A percentile compares a stretch with the other conserved stretches of the same genome.
phyloP scores from a whole-genome alignment of 1,284 basidiomycete species.

The Inonotus hispidus region DNA sequence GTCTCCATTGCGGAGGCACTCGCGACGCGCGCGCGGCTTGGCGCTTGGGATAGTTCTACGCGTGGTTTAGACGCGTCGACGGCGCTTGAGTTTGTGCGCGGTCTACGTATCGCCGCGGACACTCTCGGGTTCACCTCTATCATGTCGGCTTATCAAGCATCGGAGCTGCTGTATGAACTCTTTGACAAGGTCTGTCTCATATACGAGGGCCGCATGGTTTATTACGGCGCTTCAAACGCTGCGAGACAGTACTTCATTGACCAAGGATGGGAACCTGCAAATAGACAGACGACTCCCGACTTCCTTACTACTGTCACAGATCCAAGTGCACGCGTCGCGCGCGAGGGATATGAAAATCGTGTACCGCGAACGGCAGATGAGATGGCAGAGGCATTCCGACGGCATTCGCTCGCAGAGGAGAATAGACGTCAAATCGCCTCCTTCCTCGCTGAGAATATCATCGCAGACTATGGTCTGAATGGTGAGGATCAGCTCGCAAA shows the following conservation, averaged over 20 bases:
- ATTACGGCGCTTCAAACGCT: constrained; percentile 47
- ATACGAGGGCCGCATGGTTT: constrained; percentile 59
- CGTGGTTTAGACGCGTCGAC: constrained; percentile 53
- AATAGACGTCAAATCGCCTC: constrained; percentile 34
- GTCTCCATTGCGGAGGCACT: constrained; percentile 73
- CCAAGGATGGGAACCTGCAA: constrained; percentile 53
- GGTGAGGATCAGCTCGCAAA: background rate
- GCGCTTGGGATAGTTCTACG: constrained; percentile 64
- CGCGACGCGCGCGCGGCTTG: constrained; percentile 51
- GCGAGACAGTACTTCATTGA: constrained; percentile 58
- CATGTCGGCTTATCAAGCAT: constrained; percentile 60
- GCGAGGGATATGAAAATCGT: constrained; percentile 38
- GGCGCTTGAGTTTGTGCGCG: constrained; percentile 52
- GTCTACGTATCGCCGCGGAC: constrained; percentile 52
- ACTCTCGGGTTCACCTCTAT: constrained; percentile 43
- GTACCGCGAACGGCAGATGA: constrained; percentile 60
- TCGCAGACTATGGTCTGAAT: background rate
- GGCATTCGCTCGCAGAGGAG: constrained; percentile 25
- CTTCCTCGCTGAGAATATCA: constrained; percentile 32
- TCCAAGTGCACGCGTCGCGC: constrained; percentile 48
- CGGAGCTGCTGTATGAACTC: constrained; percentile 39
- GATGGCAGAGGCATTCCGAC: constrained; percentile 41
- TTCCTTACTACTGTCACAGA: constrained; percentile 44
- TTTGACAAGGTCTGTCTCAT: constrained; percentile 65
- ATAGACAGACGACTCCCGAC: constrained; percentile 43